A percentile compares a stretch with the other conserved stretches of the same genome.
phyloP scores from a whole-genome alignment of 495 filamentous ascomycete genomes.

The Neurospora intermedia region DNA sequence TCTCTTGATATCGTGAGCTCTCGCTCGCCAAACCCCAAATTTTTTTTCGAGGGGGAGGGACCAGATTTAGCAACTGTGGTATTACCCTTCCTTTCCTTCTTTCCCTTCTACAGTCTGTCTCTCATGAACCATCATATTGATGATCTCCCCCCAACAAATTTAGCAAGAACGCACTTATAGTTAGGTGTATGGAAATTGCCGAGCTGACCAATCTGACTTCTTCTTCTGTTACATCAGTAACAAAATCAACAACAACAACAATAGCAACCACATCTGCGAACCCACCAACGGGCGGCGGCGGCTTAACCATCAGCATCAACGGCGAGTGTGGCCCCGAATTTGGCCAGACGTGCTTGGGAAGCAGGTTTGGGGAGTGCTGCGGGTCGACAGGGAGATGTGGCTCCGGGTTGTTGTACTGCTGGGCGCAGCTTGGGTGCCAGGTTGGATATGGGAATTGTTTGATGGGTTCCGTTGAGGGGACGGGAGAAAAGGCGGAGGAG shows the following conservation, averaged over 20 bases:
- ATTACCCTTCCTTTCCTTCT: not conserved
- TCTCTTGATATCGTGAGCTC: not conserved
- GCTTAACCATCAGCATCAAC: constrained; percentile 7
- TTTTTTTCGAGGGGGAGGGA: not conserved
- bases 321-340: constrained; percentile 13
- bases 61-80: not conserved
- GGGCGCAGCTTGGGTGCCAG: constrained; percentile 19
- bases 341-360: constrained; percentile 26
- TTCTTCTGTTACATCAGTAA: not conserved
- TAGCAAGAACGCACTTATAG: not conserved
- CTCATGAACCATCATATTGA: not conserved
- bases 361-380: constrained; percentile 29
- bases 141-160: not conserved
- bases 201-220: not conserved
- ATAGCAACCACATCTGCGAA: not conserved
- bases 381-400: constrained; percentile 20
- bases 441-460: constrained; percentile 17
- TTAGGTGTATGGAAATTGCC: not conserved
- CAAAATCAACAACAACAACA: not conserved
- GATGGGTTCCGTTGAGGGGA: not conserved
- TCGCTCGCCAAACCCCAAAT: not conserved
- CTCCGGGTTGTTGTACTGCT: constrained; percentile 15
- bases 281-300: not conserved
- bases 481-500: not conserved
- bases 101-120: not conserved